Evolutionary conservation across 495 filamentous ascomycete species (phyloP).

Genomic region (Aspergillus incahuasiensis): DNA sequence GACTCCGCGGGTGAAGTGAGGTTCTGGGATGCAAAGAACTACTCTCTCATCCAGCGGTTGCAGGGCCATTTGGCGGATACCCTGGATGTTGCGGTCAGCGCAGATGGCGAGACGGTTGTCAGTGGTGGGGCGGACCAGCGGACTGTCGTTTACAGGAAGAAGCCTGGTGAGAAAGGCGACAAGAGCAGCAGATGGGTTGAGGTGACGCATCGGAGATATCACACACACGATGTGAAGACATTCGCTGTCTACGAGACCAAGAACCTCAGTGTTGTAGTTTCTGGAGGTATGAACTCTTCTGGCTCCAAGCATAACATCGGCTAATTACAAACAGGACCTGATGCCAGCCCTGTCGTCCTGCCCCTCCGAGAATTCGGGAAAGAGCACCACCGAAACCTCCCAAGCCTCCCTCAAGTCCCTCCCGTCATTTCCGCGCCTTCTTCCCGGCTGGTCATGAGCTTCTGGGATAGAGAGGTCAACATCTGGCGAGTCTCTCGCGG

Average conservation of each 20-base stretch:
- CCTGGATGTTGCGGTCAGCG: conserved; percentile 72
- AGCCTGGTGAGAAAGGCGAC: conserved; percentile 49
- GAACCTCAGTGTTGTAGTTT: conserved; percentile 79
- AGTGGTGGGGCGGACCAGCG: conserved; percentile 88
- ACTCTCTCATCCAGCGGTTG: conserved; percentile 78
- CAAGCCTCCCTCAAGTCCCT: conserved; percentile 73
- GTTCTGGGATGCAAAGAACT: conserved; percentile 91
- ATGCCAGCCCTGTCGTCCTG: conserved; percentile 73
- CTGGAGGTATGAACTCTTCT: conserved; percentile 62
- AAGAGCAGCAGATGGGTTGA: conserved; percentile 71
- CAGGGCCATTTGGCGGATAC: conserved; percentile 86
- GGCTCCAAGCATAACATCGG: conserved; percentile 17
- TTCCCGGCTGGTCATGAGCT: conserved; percentile 74
- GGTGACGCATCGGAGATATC: conserved; percentile 74
- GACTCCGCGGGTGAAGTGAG: conserved; percentile 90
- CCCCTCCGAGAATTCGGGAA: conserved; percentile 76
- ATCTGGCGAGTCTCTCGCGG: conserved; percentile 66
- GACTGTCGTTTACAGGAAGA: conserved; percentile 70
- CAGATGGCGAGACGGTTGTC: conserved; percentile 77
- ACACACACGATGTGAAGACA: conserved; percentile 90
- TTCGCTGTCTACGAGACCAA: conserved; percentile 86
- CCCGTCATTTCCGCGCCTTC: conserved; percentile 64
- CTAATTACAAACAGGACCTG: conserved; percentile 62
- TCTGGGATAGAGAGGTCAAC: conserved; percentile 86
- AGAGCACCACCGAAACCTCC: conserved; percentile 74